phyloP scores from a whole-genome alignment of 2,329 filamentous ascomycete genomes.

The Boeremia exigua region DNA sequence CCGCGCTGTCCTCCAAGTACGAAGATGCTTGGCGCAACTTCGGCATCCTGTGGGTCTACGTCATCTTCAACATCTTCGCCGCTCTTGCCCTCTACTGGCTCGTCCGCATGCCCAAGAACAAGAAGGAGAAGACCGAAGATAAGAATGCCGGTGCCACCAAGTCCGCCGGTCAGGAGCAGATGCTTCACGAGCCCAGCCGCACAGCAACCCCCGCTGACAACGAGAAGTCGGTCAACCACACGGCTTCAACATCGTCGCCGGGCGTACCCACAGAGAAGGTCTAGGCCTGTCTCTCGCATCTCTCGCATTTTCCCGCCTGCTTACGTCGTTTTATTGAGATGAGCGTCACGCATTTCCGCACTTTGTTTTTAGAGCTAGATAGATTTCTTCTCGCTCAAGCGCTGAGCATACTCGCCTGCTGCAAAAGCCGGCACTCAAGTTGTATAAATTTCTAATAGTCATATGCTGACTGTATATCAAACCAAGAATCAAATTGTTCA shows the following conservation, averaged over 20 bases:
- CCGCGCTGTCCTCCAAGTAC: slow-evolving; percentile 51
- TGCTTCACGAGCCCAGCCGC: slow-evolving; percentile 12
- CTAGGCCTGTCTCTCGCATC: not conserved
- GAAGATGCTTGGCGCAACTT: slow-evolving; percentile 60
- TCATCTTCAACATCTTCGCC: slow-evolving; percentile 58
- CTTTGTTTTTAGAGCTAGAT: slow-evolving; percentile 6
- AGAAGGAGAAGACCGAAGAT: slow-evolving; percentile 46
- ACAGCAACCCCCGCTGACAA: too few relatives aligned
- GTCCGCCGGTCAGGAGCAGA: slow-evolving; percentile 9
- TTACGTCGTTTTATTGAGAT: slow-evolving; percentile 1
- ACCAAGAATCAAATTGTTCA: too few relatives aligned
- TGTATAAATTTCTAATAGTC: slow-evolving; percentile 9
- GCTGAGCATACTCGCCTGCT: slow-evolving; percentile 8
- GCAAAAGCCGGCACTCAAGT: not conserved
- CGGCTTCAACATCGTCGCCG: slow-evolving; percentile 13
- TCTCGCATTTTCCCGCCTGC: not conserved
- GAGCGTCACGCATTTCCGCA: not conserved
- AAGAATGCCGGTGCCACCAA: slow-evolving; percentile 6
- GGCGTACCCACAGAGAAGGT: slow-evolving; percentile 24
- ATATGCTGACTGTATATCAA: slow-evolving; percentile 2
- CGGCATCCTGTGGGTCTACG: slow-evolving; percentile 60
- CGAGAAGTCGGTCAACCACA: slow-evolving; percentile 18
- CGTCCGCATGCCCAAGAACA: slow-evolving; percentile 59
- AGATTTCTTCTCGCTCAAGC: slow-evolving; percentile 7
- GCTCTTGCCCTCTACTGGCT: slow-evolving; percentile 62